Conservation (phyloP, 352 stramenopile genomes). For the Globisporangium orthogonon region DNA sequence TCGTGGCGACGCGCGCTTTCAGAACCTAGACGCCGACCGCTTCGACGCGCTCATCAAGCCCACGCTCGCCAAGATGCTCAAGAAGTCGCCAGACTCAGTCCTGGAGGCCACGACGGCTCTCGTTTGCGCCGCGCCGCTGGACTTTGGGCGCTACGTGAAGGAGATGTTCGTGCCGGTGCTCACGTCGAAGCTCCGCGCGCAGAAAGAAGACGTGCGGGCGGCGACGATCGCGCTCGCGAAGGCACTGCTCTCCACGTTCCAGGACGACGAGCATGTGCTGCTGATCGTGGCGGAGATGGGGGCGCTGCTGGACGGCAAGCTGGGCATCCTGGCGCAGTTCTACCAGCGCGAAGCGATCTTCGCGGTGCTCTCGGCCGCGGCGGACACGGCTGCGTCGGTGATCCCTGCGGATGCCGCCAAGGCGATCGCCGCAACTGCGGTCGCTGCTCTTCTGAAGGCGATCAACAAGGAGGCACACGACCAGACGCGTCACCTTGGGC, state of each 20-base stretch:
- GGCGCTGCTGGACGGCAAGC: slow-evolving; percentile 68
- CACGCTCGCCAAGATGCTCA: slow-evolving; percentile 66
- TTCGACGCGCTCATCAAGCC: slow-evolving; percentile 68
- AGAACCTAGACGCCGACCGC: slow-evolving; percentile 39
- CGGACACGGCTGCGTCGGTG: slow-evolving; percentile 18
- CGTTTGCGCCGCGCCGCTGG: slow-evolving; percentile 42
- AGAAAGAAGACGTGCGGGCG: slow-evolving; percentile 73
- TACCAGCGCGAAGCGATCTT: slow-evolving; percentile 79
- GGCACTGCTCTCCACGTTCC: slow-evolving; percentile 45
- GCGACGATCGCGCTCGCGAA: slow-evolving; percentile 42
- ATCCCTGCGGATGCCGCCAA: slow-evolving; percentile 26
- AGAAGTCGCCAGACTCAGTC: slow-evolving; percentile 74
- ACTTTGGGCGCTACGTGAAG: slow-evolving; percentile 55
- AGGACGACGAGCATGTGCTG: slow-evolving; percentile 41
- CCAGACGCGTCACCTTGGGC: slow-evolving; percentile 59
- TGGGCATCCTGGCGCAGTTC: slow-evolving; percentile 84
- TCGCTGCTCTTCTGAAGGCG: slow-evolving; percentile 59
- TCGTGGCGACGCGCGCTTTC: slow-evolving; percentile 39
- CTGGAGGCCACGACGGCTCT: slow-evolving; percentile 53
- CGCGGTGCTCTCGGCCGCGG: slow-evolving; percentile 53
- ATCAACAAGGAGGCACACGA: slow-evolving; percentile 83
- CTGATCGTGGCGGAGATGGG: slow-evolving; percentile 49
- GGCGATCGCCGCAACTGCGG: slow-evolving; percentile 34
- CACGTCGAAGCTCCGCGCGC: slow-evolving; percentile 66
- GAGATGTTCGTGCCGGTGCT: slow-evolving; percentile 69